These are phyloP conservation scores for Tremellales sp. DNA, from an alignment of 1,284 basidiomycete genomes.

Conservation along the genomic window DNA sequence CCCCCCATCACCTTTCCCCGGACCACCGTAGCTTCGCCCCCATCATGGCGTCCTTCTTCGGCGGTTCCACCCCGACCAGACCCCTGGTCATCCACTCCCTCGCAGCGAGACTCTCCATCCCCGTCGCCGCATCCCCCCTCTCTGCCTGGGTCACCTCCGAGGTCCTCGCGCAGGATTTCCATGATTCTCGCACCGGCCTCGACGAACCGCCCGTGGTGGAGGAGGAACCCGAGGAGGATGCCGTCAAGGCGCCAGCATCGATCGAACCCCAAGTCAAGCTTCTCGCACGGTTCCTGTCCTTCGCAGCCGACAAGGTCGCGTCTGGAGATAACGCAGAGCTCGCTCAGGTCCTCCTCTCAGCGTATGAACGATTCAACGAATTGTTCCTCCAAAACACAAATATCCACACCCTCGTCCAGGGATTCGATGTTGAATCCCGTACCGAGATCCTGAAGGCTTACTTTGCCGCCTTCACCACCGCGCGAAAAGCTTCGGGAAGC, in stretches of 20 bases:
- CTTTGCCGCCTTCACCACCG: conserved; percentile 68
- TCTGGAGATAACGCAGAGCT: conserved; percentile 58
- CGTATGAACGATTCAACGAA: conserved; percentile 71
- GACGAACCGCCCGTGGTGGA: conserved; percentile 45
- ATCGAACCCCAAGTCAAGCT: conserved; percentile 67
- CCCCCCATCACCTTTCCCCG: too few species aligned
- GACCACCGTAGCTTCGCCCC: too few species aligned
- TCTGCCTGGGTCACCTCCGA: conserved; percentile 82
- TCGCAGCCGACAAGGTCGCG: conserved; percentile 61
- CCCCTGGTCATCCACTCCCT: conserved; percentile 49
- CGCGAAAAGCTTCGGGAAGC: conserved; percentile 61
- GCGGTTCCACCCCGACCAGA: conserved; percentile 40
- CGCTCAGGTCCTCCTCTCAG: conserved; percentile 66
- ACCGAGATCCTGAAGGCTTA: conserved; percentile 74
- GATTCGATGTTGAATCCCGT: conserved; percentile 71
- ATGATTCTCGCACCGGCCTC: conserved; percentile 55
- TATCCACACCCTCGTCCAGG: conserved; percentile 69
- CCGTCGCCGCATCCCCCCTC: conserved; percentile 68
- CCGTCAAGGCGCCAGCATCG: conserved; percentile 26
- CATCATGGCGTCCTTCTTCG: conserved; percentile 46
- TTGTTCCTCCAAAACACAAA: conserved; percentile 62
- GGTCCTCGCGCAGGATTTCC: conserved; percentile 79
- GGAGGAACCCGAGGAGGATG: conserved; percentile 39
- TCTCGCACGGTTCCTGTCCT: conserved; percentile 72
- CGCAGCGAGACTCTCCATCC: conserved; percentile 61